These are phyloP conservation scores for Psidium guajava DNA, from an alignment of 345 rosid genomes.

Conservation along the genomic window DNA sequence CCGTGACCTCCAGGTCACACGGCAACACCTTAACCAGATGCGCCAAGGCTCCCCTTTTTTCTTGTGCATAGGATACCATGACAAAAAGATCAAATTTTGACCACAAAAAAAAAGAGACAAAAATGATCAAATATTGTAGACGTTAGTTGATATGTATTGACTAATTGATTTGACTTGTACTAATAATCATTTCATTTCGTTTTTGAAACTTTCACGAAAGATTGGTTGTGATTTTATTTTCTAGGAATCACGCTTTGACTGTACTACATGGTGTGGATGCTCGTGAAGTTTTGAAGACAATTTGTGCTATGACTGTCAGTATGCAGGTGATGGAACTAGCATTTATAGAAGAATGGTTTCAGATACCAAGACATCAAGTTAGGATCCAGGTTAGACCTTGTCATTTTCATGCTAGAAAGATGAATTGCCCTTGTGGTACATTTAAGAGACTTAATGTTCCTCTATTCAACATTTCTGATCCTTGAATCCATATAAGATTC, in stretches of 20 bases:
- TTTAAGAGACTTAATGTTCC: constrained; percentile 8
- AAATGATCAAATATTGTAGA: too few species aligned
- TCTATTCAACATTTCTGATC: constrained; percentile 20
- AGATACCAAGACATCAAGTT: not conserved
- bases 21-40: too few species aligned
- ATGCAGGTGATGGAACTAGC: too few species aligned
- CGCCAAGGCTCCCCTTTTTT: too few species aligned
- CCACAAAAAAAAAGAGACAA: too few species aligned
- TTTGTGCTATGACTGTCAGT: not conserved
- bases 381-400: constrained; percentile 23
- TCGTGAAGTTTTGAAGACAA: not conserved
- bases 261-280: not conserved
- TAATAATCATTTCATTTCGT: not conserved
- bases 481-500: constrained; percentile 22
- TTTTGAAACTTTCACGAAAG: not conserved
- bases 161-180: too few species aligned
- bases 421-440: constrained; percentile 26
- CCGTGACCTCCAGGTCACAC: too few species aligned
- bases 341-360: not conserved
- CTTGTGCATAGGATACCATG: too few species aligned
- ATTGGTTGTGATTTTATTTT: not conserved
- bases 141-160: too few species aligned
- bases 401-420: constrained; percentile 26
- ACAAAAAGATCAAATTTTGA: too few species aligned
- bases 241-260: not conserved